A percentile compares a stretch with the other conserved stretches of the same genome.
Conservation (phyloP, 345 rosid species). For the Physaria fendleri region DNA sequence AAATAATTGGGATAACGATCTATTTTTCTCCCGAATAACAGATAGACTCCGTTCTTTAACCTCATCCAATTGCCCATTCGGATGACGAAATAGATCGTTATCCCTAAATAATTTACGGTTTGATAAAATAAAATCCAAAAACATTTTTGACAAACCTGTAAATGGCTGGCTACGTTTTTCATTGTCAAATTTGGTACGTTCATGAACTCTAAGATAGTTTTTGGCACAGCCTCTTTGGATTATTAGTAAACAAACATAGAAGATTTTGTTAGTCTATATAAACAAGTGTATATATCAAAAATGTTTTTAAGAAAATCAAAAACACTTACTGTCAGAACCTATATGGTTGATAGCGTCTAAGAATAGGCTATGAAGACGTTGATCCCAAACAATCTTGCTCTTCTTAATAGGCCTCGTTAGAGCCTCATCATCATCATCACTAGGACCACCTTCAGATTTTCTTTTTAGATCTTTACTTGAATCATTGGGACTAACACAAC, state of each 20-base stretch:
- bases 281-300: neutral
- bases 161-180: constrained; percentile 73
- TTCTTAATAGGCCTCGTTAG: constrained; percentile 30
- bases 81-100: too few relatives aligned
- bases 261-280: neutral
- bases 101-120: too few relatives aligned
- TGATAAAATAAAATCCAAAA: too few relatives aligned
- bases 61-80: too few relatives aligned
- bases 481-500: constrained; percentile 2
- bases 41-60: too few relatives aligned
- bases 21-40: too few relatives aligned
- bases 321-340: constrained; percentile 62
- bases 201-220: constrained; percentile 67
- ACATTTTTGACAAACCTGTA: constrained; percentile 82
- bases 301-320: too few relatives aligned
- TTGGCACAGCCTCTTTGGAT: constrained; percentile 68
- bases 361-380: constrained; percentile 57
- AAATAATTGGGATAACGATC: too few relatives aligned
- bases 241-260: neutral
- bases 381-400: constrained; percentile 61
- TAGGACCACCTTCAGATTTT: neutral
- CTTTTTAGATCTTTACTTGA: constrained; percentile 12
- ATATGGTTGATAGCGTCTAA: constrained; percentile 50
- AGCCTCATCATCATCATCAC: constrained; percentile 13
- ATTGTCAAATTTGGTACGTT: constrained; percentile 58